Percentiles rank a stretch among this genome's conserved stretches.
Conservation (phyloP, 2,329 filamentous ascomycete species). For the Fusarium anguioides region DNA sequence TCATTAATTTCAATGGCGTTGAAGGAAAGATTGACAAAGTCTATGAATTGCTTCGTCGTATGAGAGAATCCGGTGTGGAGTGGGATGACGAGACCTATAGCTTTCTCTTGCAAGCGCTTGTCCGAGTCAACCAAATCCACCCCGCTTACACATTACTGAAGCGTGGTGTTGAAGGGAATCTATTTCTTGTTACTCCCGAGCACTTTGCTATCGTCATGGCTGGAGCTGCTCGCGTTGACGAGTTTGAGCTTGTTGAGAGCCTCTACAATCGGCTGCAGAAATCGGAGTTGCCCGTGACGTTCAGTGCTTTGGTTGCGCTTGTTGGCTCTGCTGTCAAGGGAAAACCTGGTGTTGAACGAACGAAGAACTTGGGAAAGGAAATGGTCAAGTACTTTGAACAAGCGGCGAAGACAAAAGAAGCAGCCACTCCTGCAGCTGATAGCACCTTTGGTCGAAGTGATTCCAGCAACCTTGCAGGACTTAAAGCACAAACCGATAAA, state of each 20-base stretch:
- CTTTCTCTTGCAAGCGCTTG: slow-evolving; percentile 61
- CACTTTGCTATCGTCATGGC: slow-evolving; percentile 67
- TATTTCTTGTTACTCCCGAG: slow-evolving; percentile 59
- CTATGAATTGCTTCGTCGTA: slow-evolving; percentile 60
- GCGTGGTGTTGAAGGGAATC: slow-evolving; percentile 55
- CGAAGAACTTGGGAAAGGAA: slow-evolving; percentile 42
- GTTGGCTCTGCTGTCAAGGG: slow-evolving; percentile 50
- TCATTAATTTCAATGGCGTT: slow-evolving; percentile 76
- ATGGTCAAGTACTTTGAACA: slow-evolving; percentile 47
- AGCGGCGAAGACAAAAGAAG: slow-evolving; percentile 17
- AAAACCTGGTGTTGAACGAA: slow-evolving; percentile 41
- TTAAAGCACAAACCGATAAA: slow-evolving; percentile 43
- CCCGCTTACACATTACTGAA: slow-evolving; percentile 62
- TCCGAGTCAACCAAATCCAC: slow-evolving; percentile 60
- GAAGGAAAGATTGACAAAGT: slow-evolving; percentile 64
- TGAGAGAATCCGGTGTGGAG: slow-evolving; percentile 59
- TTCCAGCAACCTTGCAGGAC: slow-evolving; percentile 34
- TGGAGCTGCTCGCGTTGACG: slow-evolving; percentile 59
- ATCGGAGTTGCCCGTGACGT: slow-evolving; percentile 55
- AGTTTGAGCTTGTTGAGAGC: slow-evolving; percentile 55
- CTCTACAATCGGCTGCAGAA: slow-evolving; percentile 58
- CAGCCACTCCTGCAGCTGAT: not conserved
- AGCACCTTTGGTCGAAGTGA: not conserved
- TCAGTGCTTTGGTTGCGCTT: slow-evolving; percentile 56
- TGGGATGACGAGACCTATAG: slow-evolving; percentile 64